phyloP scores from a whole-genome alignment of 306 rosid species.

The Quercus robur region DNA sequence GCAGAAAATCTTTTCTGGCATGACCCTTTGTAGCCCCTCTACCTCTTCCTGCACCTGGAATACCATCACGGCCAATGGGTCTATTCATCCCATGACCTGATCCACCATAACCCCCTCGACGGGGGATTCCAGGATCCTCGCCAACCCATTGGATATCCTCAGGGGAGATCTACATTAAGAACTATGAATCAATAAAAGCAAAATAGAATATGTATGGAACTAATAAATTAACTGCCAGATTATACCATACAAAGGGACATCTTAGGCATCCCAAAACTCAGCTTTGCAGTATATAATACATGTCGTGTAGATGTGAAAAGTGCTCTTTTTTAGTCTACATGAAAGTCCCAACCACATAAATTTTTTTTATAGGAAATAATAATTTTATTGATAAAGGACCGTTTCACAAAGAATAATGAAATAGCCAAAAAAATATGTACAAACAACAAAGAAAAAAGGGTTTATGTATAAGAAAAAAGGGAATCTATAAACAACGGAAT shows the following conservation, averaged over 20 bases:
- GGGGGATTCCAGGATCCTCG: constrained; percentile 80
- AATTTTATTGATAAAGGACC: no score
- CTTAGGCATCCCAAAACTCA: neutral
- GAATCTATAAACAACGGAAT: no score
- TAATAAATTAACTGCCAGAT: neutral
- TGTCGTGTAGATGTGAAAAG: neutral
- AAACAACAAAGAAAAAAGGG: no score
- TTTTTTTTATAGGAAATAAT: no score
- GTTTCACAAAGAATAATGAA: no score
- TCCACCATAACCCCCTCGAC: constrained; percentile 57
- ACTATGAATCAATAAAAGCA: constrained; percentile 17
- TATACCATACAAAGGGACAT: neutral
- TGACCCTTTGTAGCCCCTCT: constrained; percentile 70
- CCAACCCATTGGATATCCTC: constrained; percentile 94
- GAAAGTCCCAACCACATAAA: neutral
- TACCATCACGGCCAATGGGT: constrained; percentile 50
- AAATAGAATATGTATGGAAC: constrained; percentile 10
- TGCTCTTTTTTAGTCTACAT: neutral
- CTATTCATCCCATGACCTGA: constrained; percentile 64
- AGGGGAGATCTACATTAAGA: constrained; percentile 66
- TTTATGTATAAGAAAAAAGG: no score
- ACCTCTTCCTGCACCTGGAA: constrained; percentile 74
- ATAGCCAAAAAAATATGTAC: no score
- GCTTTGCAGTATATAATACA: neutral
- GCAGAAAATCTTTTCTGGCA: constrained; percentile 65